A percentile compares a stretch with the other conserved stretches of the same genome.
phyloP scores from a whole-genome alignment of 2,329 filamentous ascomycete species.

The Aureobasidium leucospermi region DNA sequence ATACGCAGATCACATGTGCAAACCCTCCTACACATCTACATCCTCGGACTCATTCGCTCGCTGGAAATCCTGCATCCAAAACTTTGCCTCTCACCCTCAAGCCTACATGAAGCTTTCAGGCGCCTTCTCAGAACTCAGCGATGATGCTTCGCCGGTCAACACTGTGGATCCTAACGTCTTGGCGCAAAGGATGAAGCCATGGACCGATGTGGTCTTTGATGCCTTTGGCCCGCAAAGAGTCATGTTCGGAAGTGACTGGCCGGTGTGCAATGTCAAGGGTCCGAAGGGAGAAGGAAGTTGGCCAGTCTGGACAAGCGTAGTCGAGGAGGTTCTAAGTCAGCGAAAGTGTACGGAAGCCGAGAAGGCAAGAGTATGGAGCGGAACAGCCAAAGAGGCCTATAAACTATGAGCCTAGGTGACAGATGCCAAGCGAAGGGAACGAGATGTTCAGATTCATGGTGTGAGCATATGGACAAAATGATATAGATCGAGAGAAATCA shows the following conservation, averaged over 20 bases:
- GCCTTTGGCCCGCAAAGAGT: conserved; percentile 64
- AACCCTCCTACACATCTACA: conserved; percentile 62
- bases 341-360: conserved; percentile 51
- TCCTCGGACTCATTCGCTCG: conserved; percentile 49
- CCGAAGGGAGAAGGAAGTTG: conserved; percentile 55
- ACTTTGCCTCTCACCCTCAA: conserved; percentile 55
- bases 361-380: conserved; percentile 61
- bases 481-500: background rate
- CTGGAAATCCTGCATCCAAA: conserved; percentile 63
- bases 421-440: background rate
- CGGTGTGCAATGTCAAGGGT: conserved; percentile 69
- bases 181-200: conserved; percentile 58
- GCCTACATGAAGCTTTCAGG: conserved; percentile 94
- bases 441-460: background rate
- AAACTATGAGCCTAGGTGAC: background rate
- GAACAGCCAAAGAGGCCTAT: conserved; percentile 20
- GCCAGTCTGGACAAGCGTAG: conserved; percentile 66
- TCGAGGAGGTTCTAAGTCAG: conserved; percentile 54
- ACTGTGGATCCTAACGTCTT: conserved; percentile 46
- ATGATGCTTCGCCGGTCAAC: conserved; percentile 31
- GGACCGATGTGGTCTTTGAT: conserved; percentile 64
- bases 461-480: background rate
- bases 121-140: conserved; percentile 67
- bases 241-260: conserved; percentile 94
- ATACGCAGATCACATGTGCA: conserved; percentile 73